Evolutionary conservation across 306 rosid species (phyloP), one percentile per base, ranked within the genome.

Genomic region (Lotus japonicus): DNA sequence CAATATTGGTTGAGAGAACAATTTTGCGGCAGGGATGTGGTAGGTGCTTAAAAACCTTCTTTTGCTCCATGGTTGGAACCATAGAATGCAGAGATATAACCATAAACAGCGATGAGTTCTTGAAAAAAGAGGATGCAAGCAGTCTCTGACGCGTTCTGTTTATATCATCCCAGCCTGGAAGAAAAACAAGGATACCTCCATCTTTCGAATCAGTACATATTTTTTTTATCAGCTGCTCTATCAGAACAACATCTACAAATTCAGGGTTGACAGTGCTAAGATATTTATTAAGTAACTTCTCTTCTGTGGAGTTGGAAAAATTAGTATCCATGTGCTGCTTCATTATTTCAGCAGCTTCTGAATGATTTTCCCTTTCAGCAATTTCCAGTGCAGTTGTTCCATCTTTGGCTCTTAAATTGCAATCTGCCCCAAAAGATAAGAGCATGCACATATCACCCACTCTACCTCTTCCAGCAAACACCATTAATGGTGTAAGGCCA

Each of bases 81-180:
- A 81, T 85, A 6, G 99, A 95, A 81, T 90, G 99, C 72, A 95
- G 89, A 84, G 89, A 36, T 41, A 90, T 45, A 73, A 95, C 36
- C 55, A 55, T 39, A 82, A 72, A 88, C 64, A 58, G 82, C 1
- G 89, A 75, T 16, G 80, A 4, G 78, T 85, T 71, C 61, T 67
- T 77, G 82, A 95, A 87, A 77, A 82, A 77, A 6, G 85, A 83
- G 64, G 87, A 79, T 28, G 58, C 59, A 16, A 83, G 80, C 68
- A 95, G 78, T 75, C 52, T 85, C 33, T 85, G 92, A 28, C 90
- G 83, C 11, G 84, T 86, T 80, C 31, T 88, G 72, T 89, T 88
- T 78, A 95, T 95, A 19, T 88, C 99, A 73, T 95, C 97, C 99
- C 99, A 95, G 39, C 99, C 99, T 23, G 97, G 89, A 69, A 95